Conservation (phyloP, 1,284 basidiomycete genomes). For the Hemileccinum hortonii region DNA sequence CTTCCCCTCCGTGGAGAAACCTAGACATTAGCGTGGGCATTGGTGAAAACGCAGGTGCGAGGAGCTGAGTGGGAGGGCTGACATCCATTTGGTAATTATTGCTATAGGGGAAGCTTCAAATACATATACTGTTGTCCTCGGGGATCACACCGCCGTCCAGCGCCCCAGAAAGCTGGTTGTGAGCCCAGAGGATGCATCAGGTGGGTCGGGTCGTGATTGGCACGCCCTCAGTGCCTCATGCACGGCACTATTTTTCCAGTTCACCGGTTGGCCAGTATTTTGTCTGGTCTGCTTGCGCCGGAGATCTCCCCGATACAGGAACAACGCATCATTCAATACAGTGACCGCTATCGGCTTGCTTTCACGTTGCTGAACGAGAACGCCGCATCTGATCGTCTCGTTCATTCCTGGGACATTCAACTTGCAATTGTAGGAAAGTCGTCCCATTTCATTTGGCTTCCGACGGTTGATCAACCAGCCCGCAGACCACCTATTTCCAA, state of each 20-base stretch:
- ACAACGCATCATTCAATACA: constrained; percentile 70
- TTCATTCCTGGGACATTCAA: constrained; percentile 72
- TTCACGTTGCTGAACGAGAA: constrained; percentile 90
- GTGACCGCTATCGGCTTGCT: constrained; percentile 75
- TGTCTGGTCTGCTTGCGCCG: constrained; percentile 52
- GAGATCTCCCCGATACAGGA: constrained; percentile 44
- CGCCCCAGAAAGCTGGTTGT: constrained; percentile 23
- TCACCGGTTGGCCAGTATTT: constrained; percentile 38
- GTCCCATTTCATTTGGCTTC: constrained; percentile 7
- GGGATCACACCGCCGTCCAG: constrained; percentile 25
- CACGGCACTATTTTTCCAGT: constrained; percentile 11
- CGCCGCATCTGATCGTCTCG: constrained; percentile 60
- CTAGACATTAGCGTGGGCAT: constrained; percentile 37
- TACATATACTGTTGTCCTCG: constrained; percentile 25
- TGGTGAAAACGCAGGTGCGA: constrained; percentile 28
- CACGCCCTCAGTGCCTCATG: constrained; percentile 12
- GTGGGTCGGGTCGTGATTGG: constrained; percentile 20
- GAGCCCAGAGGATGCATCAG: constrained; percentile 27
- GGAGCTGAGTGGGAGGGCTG: neutral
- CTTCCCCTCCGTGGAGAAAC: constrained; percentile 39
- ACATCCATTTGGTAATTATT: constrained; percentile 10
- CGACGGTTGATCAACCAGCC: constrained; percentile 15
- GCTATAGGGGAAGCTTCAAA: constrained; percentile 19
- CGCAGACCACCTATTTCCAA: constrained; percentile 69
- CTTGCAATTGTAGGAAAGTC: constrained; percentile 61